These are phyloP conservation scores for Kandelia obovata DNA, from an alignment of 345 rosid genomes.

Conservation along the genomic window DNA sequence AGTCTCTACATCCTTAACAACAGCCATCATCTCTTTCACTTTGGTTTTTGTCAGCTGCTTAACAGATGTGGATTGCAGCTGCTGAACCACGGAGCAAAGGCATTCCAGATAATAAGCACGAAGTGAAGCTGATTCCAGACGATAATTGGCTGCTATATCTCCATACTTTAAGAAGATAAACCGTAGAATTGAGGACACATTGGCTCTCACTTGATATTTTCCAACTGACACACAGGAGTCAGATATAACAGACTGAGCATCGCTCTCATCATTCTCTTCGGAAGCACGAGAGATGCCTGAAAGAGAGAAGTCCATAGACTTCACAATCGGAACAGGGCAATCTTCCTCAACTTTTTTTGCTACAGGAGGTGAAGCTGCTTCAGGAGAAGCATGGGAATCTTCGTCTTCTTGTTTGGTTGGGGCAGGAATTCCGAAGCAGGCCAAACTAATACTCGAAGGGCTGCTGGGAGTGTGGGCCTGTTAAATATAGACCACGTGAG, in stretches of 20 bases:
- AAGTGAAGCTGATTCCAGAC: slow-evolving; percentile 61
- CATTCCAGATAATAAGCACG: slow-evolving; percentile 69
- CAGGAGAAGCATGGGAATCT: slow-evolving; percentile 17
- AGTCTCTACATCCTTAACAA: slow-evolving; percentile 75
- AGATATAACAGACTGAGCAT: slow-evolving; percentile 50
- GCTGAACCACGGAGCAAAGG: slow-evolving; percentile 64
- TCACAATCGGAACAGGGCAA: slow-evolving; percentile 8
- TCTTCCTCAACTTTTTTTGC: slow-evolving; percentile 17
- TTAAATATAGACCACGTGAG: not conserved
- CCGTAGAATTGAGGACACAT: slow-evolving; percentile 48
- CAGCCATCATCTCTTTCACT: slow-evolving; percentile 60
- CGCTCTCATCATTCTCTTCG: slow-evolving; percentile 48
- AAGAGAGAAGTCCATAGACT: slow-evolving; percentile 37
- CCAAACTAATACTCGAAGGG: slow-evolving; percentile 21
- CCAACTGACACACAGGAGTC: slow-evolving; percentile 68
- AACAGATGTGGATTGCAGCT: slow-evolving; percentile 53
- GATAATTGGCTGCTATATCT: slow-evolving; percentile 72
- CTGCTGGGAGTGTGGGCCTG: slow-evolving; percentile 22
- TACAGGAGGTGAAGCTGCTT: slow-evolving; percentile 13
- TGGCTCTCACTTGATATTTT: slow-evolving; percentile 61
- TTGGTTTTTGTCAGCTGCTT: slow-evolving; percentile 59
- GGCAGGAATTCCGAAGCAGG: slow-evolving; percentile 14
- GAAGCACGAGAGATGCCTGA: slow-evolving; percentile 34
- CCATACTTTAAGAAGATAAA: slow-evolving; percentile 62
- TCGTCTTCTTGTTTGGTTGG: slow-evolving; percentile 25